Evolutionary conservation across 2,329 filamentous ascomycete species (phyloP).

Genomic region (Penicillium occitanis): DNA sequence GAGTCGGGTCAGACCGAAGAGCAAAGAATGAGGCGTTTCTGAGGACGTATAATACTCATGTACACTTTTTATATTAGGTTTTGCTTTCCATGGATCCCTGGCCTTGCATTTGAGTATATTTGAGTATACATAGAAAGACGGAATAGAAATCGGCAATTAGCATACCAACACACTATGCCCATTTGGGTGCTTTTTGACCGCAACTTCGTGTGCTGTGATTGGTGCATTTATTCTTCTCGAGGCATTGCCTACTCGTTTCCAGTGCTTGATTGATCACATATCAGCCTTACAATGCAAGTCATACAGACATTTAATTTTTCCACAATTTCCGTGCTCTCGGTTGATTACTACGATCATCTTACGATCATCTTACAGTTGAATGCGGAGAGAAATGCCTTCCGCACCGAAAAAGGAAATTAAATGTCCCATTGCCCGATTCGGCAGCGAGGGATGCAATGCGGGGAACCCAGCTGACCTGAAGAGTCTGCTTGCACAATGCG

Average conservation of each 20-base stretch:
- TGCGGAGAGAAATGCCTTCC: neutral
- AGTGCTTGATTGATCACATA: neutral
- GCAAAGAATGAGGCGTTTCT: conserved; percentile 3
- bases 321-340: neutral
- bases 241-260: neutral
- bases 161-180: neutral
- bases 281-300: conserved; percentile 9
- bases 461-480: conserved; percentile 12
- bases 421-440: conserved; percentile 2
- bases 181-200: neutral
- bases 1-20: neutral
- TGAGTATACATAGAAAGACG: neutral
- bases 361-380: neutral
- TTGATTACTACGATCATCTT: neutral
- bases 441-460: conserved; percentile 6
- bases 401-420: neutral
- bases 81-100: neutral
- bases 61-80: neutral
- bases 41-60: neutral
- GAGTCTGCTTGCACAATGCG: conserved; percentile 6
- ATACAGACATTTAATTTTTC: neutral
- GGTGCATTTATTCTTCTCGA: neutral
- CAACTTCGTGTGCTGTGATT: neutral
- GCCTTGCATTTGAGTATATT: neutral
- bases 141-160: neutral